A percentile compares a stretch with the other conserved stretches of the same genome.
phyloP scores from a whole-genome alignment of 2,329 filamentous ascomycete genomes.

The Diaporthe aspalathi region DNA sequence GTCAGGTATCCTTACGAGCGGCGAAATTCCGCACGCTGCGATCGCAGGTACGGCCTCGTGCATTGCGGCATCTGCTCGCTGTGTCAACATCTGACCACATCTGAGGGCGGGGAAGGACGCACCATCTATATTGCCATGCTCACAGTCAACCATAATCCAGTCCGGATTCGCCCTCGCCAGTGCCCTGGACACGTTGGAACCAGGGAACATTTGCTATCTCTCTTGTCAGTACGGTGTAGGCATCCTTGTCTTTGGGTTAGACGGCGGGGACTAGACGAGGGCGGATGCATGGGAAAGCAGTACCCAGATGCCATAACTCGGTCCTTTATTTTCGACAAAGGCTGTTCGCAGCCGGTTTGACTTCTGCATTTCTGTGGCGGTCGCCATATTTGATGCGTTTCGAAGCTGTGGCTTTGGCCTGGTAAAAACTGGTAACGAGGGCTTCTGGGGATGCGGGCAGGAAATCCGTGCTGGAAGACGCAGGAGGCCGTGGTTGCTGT shows the following conservation, averaged over 20 bases:
- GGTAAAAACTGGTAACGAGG: background rate
- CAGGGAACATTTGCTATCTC: conserved; percentile 66
- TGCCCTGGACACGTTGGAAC: conserved; percentile 67
- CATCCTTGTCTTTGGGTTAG: background rate
- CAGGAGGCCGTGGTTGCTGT: background rate
- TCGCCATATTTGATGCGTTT: conserved; percentile 32
- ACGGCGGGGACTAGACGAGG: background rate
- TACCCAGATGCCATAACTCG: conserved; percentile 67
- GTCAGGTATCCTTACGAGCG: conserved; percentile 68
- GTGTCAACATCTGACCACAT: background rate
- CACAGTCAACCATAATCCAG: conserved; percentile 73
- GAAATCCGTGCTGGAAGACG: background rate
- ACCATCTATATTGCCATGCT: conserved; percentile 68
- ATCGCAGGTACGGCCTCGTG: conserved; percentile 68
- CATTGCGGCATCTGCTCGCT: conserved; percentile 61
- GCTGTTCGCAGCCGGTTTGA: conserved; percentile 62
- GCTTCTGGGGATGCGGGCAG: background rate
- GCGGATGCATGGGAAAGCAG: background rate
- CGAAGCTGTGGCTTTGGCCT: background rate
- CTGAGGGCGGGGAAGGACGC: conserved; percentile 33
- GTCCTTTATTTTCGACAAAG: conserved; percentile 58
- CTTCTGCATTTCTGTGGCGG: conserved; percentile 52
- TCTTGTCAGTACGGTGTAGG: background rate
- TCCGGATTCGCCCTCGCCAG: conserved; percentile 73
- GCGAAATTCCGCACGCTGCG: conserved; percentile 65